phyloP scores from a whole-genome alignment of 176 grass and related monocot genomes.

The Cenchrus americanus region DNA sequence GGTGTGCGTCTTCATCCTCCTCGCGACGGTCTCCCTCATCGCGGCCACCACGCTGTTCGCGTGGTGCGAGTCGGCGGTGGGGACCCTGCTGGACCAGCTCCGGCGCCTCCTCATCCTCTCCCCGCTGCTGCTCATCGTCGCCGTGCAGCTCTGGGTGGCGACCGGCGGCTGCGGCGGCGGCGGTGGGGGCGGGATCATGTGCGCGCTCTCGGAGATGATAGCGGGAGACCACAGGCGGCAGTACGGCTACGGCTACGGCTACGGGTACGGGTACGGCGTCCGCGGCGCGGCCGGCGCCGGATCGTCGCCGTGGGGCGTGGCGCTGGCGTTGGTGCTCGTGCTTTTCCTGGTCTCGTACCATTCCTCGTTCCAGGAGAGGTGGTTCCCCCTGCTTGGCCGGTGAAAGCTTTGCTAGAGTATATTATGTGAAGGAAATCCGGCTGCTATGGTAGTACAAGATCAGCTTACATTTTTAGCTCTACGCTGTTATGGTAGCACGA shows the following conservation, averaged over 20 bases:
- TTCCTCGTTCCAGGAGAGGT: slow-evolving; percentile 67
- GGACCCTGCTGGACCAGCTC: slow-evolving; percentile 53
- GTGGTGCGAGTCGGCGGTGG: slow-evolving; percentile 67
- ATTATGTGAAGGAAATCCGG: background rate
- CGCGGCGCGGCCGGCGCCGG: slow-evolving; percentile 32
- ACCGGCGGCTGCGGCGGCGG: slow-evolving; percentile 17
- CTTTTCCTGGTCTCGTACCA: slow-evolving; percentile 79
- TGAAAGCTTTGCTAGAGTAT: background rate
- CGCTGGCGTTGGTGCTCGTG: slow-evolving; percentile 64
- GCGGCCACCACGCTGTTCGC: slow-evolving; percentile 47
- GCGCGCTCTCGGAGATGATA: slow-evolving; percentile 40
- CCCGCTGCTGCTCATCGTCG: slow-evolving; percentile 68
- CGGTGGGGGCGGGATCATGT: slow-evolving; percentile 24
- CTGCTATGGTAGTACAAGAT: background rate
- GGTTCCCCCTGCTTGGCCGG: slow-evolving; percentile 61
- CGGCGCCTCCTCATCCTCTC: slow-evolving; percentile 61
- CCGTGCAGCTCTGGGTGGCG: slow-evolving; percentile 64
- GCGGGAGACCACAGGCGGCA: slow-evolving; percentile 4
- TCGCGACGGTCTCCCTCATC: slow-evolving; percentile 55
- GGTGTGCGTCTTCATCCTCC: slow-evolving; percentile 57
- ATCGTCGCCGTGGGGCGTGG: slow-evolving; percentile 83
- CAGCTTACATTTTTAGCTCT: background rate
- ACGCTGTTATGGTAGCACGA: background rate
- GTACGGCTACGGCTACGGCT: slow-evolving; percentile 14
- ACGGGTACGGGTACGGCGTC: background rate